A percentile compares a stretch with the other conserved stretches of the same genome.
Conservation (phyloP, 1,284 basidiomycete species). For the Rhizoctonia solani region DNA sequence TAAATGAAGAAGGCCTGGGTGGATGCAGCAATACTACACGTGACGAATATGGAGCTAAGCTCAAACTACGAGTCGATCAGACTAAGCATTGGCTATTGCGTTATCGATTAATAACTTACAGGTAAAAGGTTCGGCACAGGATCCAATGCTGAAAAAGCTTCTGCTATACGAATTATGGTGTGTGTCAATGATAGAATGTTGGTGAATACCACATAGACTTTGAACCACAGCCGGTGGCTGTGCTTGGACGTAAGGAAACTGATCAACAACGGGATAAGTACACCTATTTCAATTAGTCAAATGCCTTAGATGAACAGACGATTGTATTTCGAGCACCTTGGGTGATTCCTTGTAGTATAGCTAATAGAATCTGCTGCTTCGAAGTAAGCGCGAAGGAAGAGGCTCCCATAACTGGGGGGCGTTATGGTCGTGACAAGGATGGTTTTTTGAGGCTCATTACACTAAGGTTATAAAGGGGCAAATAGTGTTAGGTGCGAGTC, state of each 20-base stretch:
- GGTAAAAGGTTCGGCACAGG: neutral
- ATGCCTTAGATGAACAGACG: neutral
- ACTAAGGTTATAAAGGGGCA: too few relatives aligned
- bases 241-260: neutral
- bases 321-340: neutral
- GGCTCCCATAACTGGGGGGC: neutral
- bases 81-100: neutral
- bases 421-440: too few relatives aligned
- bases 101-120: neutral
- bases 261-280: neutral
- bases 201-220: neutral
- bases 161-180: neutral
- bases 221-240: neutral
- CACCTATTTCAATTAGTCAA: neutral
- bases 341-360: neutral
- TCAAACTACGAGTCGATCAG: neutral
- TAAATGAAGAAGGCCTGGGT: constrained; percentile 7
- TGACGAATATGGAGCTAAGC: neutral
- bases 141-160: neutral
- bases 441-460: neutral
- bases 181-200: neutral
- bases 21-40: neutral
- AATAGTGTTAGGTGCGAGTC: neutral
- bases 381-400: neutral
- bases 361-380: neutral